Base-by-base conservation (phyloP, 148 eudicot species). In the Pouteria glomerata region DNA sequence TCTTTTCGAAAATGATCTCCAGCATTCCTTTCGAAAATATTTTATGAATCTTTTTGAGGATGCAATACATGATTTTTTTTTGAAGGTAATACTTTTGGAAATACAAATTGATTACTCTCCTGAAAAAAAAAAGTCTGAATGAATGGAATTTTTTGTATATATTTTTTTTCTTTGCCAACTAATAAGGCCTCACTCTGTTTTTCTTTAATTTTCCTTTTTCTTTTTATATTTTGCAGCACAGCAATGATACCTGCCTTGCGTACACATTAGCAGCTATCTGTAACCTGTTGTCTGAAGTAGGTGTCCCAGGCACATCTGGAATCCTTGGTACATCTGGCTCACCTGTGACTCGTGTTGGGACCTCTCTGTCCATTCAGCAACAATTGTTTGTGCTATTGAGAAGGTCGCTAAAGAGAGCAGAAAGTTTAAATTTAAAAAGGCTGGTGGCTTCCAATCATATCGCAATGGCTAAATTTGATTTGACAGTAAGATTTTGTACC, bases 191-290 rank as follows among this genome's bases (percentile, higher is more conserved):
- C 27, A 60, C n/a, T n/a, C n/a, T 71, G 51, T 29, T 3, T 39
- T 39, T 4, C 10, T 39, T 39, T 39, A 39, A 34, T 23, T 48
- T 56, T 39, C 57, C 70, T 73, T 64, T 63, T 78, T 48, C 19
- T 58, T 68, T 57, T 41, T 76, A 68, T 52, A 76, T 34, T 71
- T 58, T 86, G 91, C 97, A 95, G 99, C 88, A 84, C 59, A 82
- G 73, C 66, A 86, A 95, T 82, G 99, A 95, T 69, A 81, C 88
- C 29, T 92, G 97, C 83, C 99, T 95, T 80, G 96, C 97, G 18
- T 85, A 92, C 79, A 88, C 97, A 33, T 84, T 95, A 75, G 73
- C 96, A 51, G 94, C 93, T 60, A 92, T 95, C 56, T 91, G 96
- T 73, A 92, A 84, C 79, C 77, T 95, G 73, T 75, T 95, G 71